Percentiles rank a stretch among this genome's conserved stretches.
phyloP scores from a whole-genome alignment of 2,329 filamentous ascomycete species.

The Aureobasidium subglaciale region DNA sequence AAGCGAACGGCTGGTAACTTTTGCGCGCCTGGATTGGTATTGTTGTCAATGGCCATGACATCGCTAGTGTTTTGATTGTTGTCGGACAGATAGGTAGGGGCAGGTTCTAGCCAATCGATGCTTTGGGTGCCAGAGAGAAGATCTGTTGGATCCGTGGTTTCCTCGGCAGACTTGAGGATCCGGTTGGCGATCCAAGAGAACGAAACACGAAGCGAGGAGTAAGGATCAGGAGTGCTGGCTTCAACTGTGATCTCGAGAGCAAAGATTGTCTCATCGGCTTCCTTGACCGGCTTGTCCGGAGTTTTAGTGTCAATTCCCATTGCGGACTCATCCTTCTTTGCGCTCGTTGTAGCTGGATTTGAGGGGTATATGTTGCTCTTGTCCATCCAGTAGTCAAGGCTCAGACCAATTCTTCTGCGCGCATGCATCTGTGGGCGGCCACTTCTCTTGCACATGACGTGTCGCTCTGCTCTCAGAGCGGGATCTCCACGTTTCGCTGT shows the following conservation, averaged over 20 bases:
- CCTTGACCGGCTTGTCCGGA: not conserved
- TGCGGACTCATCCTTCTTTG: slow-evolving; percentile 24
- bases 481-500: slow-evolving; percentile 40
- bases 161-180: slow-evolving; percentile 48
- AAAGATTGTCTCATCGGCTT: slow-evolving; percentile 44
- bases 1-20: slow-evolving; percentile 67
- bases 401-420: slow-evolving; percentile 59
- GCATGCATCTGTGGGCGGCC: slow-evolving; percentile 67
- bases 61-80: slow-evolving; percentile 34
- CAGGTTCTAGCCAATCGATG: slow-evolving; percentile 67
- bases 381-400: slow-evolving; percentile 68
- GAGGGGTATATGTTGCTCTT: slow-evolving; percentile 18
- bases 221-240: slow-evolving; percentile 38
- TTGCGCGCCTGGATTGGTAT: slow-evolving; percentile 25
- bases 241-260: slow-evolving; percentile 62
- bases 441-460: slow-evolving; percentile 61
- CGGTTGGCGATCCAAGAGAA: slow-evolving; percentile 65
- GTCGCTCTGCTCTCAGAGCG: slow-evolving; percentile 46
- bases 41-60: slow-evolving; percentile 50
- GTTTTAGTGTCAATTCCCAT: slow-evolving; percentile 29
- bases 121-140: slow-evolving; percentile 29
- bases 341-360: not conserved
- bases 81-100: slow-evolving; percentile 49
- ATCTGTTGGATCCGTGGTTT: slow-evolving; percentile 27
- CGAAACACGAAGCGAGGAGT: slow-evolving; percentile 61